Percentiles rank a stretch among this genome's conserved stretches.
Conservation (phyloP, 768 basidiomycete genomes). For the Lentinula boryana region DNA sequence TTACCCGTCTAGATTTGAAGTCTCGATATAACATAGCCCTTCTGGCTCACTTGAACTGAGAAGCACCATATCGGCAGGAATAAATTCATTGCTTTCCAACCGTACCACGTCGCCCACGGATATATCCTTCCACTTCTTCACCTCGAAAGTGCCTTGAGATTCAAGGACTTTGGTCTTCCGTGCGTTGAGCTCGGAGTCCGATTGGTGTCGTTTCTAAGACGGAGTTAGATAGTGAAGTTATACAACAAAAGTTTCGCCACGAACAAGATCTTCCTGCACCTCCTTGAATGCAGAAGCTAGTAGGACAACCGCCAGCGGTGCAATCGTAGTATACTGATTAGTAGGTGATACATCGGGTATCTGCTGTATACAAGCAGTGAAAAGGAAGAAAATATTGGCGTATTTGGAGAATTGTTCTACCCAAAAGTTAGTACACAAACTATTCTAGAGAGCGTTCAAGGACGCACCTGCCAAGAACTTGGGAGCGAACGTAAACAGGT, state of each 20-base stretch:
- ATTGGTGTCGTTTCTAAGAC: constrained; percentile 89
- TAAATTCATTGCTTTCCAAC: constrained; percentile 87
- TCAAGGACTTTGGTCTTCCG: constrained; percentile 73
- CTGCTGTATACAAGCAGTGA: constrained; percentile 96
- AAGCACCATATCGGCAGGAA: constrained; percentile 90
- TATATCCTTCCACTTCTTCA: constrained; percentile 84
- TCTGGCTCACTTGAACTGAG: constrained; percentile 92
- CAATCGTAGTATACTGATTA: constrained; percentile 91
- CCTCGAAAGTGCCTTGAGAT: constrained; percentile 55
- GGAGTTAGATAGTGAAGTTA: constrained; percentile 8
- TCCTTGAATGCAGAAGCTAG: constrained; percentile 96
- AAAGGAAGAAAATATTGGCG: constrained; percentile 97
- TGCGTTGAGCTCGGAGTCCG: constrained; percentile 87
- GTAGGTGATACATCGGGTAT: constrained; percentile 98
- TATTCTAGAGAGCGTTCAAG: background rate
- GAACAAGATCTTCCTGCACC: constrained; percentile 85
- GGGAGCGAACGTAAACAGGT: constrained; percentile 76
- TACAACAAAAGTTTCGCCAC: constrained; percentile 16
- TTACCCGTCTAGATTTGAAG: constrained; percentile 95
- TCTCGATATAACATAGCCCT: constrained; percentile 96
- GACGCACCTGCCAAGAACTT: constrained; percentile 87
- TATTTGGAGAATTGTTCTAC: constrained; percentile 98
- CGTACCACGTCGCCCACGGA: constrained; percentile 90
- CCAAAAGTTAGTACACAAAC: constrained; percentile 8
- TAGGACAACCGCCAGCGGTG: constrained; percentile 80